Conservation (phyloP, 805 yeast genomes). For the Starmerella powellii region DNA sequence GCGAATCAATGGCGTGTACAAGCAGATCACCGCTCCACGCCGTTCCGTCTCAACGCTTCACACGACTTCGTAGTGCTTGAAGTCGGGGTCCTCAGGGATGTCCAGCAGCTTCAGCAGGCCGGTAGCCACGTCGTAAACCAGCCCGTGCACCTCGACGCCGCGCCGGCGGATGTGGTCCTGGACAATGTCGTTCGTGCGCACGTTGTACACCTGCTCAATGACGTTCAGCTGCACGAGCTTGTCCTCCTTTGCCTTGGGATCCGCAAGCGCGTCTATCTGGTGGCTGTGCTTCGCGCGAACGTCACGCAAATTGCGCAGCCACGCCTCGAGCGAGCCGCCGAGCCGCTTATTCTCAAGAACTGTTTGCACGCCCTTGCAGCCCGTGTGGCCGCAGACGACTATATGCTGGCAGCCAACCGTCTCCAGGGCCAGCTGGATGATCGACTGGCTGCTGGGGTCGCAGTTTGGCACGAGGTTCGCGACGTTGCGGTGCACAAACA, state of each 20-base stretch:
- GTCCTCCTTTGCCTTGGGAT: conserved; percentile 41
- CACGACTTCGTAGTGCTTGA: conserved; percentile 14
- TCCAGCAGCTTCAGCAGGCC: conserved; percentile 46
- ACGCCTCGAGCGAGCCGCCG: conserved; percentile 59
- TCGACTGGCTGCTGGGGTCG: conserved; percentile 64
- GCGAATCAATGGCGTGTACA: too few species aligned
- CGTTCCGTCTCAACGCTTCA: conserved; percentile 2
- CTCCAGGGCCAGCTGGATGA: conserved; percentile 78
- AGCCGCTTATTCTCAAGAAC: conserved; percentile 51
- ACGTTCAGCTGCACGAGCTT: conserved; percentile 67
- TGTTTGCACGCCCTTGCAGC: conserved; percentile 88
- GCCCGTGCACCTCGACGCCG: conserved; percentile 65
- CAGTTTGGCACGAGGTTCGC: conserved; percentile 61
- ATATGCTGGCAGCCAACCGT: conserved; percentile 69
- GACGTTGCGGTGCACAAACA: conserved; percentile 77
- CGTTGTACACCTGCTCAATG: conserved; percentile 53
- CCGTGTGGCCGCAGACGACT: conserved; percentile 85
- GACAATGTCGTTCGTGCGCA: conserved; percentile 53
- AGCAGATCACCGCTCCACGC: too few species aligned
- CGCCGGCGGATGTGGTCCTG: conserved; percentile 49
- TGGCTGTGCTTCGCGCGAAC: conserved; percentile 49
- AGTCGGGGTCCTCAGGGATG: conserved; percentile 29
- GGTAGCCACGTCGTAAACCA: conserved; percentile 69
- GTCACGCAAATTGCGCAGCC: conserved; percentile 56
- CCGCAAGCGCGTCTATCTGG: conserved; percentile 40